Percentiles rank a stretch among this genome's conserved stretches.
Evolutionary conservation across 345 rosid species (phyloP).

Genomic region (Lagerstroemia speciosa): DNA sequence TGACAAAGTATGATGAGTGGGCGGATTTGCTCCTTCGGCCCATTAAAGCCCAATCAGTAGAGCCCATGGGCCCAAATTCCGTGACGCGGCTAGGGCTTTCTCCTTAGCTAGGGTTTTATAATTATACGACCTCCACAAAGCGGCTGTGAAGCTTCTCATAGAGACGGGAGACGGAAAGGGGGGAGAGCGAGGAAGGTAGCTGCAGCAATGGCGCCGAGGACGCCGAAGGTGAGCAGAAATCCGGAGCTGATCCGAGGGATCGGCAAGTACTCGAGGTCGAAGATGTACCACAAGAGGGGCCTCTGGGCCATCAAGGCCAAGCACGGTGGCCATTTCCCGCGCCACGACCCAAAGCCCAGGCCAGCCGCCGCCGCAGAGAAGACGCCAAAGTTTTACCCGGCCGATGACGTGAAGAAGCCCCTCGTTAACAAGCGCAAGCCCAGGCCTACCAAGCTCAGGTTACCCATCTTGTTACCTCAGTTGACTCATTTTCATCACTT

Average conservation of each 20-base stretch:
- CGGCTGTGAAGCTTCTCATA: not conserved
- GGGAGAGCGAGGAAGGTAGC: not conserved
- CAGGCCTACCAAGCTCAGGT: conserved; percentile 66
- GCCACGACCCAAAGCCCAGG: conserved; percentile 55
- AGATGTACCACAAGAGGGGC: conserved; percentile 70
- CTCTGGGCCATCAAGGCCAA: conserved; percentile 80
- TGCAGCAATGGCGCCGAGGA: conserved; percentile 44
- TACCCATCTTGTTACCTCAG: not conserved
- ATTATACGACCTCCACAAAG: too few species aligned
- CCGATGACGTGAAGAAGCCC: conserved; percentile 85
- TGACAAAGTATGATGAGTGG: too few species aligned
- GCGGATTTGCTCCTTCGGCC: too few species aligned
- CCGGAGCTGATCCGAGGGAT: conserved; percentile 54
- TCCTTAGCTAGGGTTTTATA: too few species aligned
- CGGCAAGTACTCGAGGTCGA: conserved; percentile 50
- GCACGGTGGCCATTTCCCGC: conserved; percentile 79
- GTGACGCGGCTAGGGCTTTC: too few species aligned
- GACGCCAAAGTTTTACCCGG: conserved; percentile 58
- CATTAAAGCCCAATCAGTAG: too few species aligned
- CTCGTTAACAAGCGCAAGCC: conserved; percentile 64
- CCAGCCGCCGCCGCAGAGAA: conserved; percentile 41
- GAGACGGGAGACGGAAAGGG: not conserved
- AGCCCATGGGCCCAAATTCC: too few species aligned
- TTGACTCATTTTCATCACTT: not conserved
- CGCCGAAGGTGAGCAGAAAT: conserved; percentile 31